Conservation (phyloP, 768 basidiomycete genomes). For the Dacryopinax spathularia region DNA sequence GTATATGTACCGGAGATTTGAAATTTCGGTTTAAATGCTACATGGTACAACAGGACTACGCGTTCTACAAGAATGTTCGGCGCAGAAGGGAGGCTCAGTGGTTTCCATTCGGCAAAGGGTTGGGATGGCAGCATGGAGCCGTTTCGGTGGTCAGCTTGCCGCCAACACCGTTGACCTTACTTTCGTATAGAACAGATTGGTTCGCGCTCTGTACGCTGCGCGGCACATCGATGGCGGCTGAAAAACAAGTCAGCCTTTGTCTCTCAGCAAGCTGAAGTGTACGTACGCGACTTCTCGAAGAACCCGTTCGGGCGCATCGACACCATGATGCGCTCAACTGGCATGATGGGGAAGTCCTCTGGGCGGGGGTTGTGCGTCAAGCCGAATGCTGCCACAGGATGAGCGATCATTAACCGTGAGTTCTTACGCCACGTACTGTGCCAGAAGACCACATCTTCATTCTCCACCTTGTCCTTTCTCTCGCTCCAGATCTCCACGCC, state of each 20-base stretch:
- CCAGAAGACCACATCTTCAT: slow-evolving; percentile 18
- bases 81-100: background rate
- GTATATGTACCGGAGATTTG: no score
- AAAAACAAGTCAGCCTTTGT: no score
- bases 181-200: slow-evolving; percentile 7
- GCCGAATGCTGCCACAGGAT: slow-evolving; percentile 14
- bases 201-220: slow-evolving; percentile 16
- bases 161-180: background rate
- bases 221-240: slow-evolving; percentile 19
- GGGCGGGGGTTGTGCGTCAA: slow-evolving; percentile 20
- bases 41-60: background rate
- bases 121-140: background rate
- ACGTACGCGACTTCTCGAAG: slow-evolving; percentile 3
- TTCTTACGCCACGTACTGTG: slow-evolving; percentile 7
- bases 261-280: slow-evolving; percentile 6
- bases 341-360: slow-evolving; percentile 21
- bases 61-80: background rate
- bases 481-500: slow-evolving; percentile 17
- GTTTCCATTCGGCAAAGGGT: background rate
- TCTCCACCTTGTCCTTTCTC: slow-evolving; percentile 16
- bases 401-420: background rate
- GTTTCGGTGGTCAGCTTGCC: background rate
- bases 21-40: no score
- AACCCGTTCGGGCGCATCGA: background rate
- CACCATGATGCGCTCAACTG: background rate